These are phyloP conservation scores for Tetrapisispora taiwanensis DNA, from an alignment of 805 yeast genomes.

Conservation along the genomic window DNA sequence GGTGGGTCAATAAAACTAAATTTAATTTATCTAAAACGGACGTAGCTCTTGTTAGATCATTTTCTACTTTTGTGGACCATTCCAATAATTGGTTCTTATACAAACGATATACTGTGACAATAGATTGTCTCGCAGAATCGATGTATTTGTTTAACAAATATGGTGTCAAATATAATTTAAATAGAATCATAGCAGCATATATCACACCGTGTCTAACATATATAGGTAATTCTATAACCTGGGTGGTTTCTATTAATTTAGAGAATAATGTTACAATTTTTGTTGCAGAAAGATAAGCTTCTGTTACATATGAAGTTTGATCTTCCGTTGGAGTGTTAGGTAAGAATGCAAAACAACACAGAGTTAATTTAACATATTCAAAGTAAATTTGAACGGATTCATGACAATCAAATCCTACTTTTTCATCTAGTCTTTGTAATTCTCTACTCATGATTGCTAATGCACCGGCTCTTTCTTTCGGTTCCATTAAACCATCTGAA, in stretches of 20 bases:
- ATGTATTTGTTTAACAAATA: conserved; percentile 54
- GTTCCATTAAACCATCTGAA: conserved; percentile 83
- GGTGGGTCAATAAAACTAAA: conserved; percentile 77
- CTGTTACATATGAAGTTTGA: conserved; percentile 73
- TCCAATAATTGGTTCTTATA: conserved; percentile 81
- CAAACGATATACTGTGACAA: conserved; percentile 83
- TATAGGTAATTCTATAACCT: conserved; percentile 75
- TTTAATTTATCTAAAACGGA: conserved; percentile 82
- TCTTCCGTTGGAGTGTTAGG: conserved; percentile 86
- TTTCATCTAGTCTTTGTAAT: conserved; percentile 58
- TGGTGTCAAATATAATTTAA: conserved; percentile 74
- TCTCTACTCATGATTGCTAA: conserved; percentile 71
- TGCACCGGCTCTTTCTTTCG: conserved; percentile 71
- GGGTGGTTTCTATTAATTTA: conserved; percentile 53
- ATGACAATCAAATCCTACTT: conserved; percentile 53
- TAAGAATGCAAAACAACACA: conserved; percentile 80
- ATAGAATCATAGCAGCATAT: conserved; percentile 65
- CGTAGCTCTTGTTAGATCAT: conserved; percentile 86
- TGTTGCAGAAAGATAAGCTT: conserved; percentile 73
- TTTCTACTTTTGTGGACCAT: conserved; percentile 76
- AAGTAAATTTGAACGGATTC: conserved; percentile 66
- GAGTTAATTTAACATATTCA: conserved; percentile 66
- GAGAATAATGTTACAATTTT: conserved; percentile 71
- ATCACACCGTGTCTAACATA: conserved; percentile 81
- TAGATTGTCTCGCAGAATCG: conserved; percentile 84